Evolutionary conservation across 345 rosid genomes (phyloP).

Genomic region (Turritis glabra): DNA sequence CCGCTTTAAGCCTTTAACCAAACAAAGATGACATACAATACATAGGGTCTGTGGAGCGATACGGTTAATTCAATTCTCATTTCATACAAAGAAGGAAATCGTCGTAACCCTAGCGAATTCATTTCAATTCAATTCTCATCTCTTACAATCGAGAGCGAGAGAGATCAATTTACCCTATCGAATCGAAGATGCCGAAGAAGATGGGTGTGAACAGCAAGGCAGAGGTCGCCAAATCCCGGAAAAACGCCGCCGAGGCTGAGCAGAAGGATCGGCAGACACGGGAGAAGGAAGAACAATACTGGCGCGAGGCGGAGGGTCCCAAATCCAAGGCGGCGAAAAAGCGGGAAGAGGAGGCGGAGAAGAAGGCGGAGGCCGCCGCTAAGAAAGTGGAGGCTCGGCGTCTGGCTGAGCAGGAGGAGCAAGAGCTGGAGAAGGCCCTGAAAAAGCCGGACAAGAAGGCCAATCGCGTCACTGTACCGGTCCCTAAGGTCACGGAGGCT

Average conservation of each 20-base stretch:
- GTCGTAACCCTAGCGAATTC: not conserved
- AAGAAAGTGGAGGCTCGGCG: conserved; percentile 70
- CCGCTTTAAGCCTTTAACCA: not conserved
- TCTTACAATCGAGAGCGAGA: not conserved
- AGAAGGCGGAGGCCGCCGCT: conserved; percentile 73
- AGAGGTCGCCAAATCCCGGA: conserved; percentile 82
- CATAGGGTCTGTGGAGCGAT: no score
- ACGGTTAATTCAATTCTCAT: not conserved
- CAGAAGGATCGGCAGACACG: conserved; percentile 72
- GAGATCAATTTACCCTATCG: conserved; percentile 25
- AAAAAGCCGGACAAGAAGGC: conserved; percentile 89
- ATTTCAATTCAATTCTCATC: not conserved
- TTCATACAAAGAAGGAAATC: not conserved
- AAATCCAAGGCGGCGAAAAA: conserved; percentile 85
- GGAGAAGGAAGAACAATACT: conserved; percentile 85
- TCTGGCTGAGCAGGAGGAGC: conserved; percentile 83
- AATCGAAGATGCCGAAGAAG: conserved; percentile 86
- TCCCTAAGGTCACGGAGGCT: conserved; percentile 84
- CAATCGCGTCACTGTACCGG: conserved; percentile 69
- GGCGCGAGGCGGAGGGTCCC: conserved; percentile 92
- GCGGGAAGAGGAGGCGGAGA: conserved; percentile 89
- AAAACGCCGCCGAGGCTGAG: conserved; percentile 69
- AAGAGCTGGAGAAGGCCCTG: conserved; percentile 65
- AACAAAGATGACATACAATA: no score
- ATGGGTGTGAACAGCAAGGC: conserved; percentile 95